phyloP scores from a whole-genome alignment of 2,329 filamentous ascomycete genomes.

The Venturia aucupariae region DNA sequence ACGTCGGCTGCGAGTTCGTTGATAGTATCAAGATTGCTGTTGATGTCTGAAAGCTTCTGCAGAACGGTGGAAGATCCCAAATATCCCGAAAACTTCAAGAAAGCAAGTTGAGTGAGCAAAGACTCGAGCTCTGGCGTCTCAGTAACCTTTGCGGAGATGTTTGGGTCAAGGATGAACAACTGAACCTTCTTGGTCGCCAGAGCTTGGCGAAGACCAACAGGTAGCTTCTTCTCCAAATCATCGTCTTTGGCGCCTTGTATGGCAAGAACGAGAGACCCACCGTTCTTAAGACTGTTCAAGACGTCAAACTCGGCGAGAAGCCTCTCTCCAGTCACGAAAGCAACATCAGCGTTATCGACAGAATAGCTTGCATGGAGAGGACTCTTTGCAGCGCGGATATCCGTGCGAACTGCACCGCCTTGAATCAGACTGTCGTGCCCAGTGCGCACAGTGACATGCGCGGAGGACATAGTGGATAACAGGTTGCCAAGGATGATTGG shows the following conservation, averaged over 20 bases:
- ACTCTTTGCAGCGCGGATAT: constrained; percentile 75
- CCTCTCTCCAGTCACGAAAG: constrained; percentile 69
- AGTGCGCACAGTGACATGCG: constrained; percentile 44
- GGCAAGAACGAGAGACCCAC: constrained; percentile 65
- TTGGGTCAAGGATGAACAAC: constrained; percentile 67
- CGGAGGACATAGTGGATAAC: constrained; percentile 48
- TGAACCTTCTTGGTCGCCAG: constrained; percentile 61
- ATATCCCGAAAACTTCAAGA: constrained; percentile 67
- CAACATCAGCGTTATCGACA: constrained; percentile 67
- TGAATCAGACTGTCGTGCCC: constrained; percentile 54
- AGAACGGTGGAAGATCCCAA: constrained; percentile 53
- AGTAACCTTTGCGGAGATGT: constrained; percentile 57
- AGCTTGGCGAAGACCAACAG: constrained; percentile 58
- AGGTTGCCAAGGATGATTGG: constrained; percentile 47
- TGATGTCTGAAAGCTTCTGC: constrained; percentile 55
- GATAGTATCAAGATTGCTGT: constrained; percentile 51
- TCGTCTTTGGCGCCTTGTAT: constrained; percentile 76
- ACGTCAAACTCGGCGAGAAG: constrained; percentile 72
- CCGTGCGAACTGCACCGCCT: constrained; percentile 73
- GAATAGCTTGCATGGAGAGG: constrained; percentile 78
- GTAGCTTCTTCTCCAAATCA: constrained; percentile 79
- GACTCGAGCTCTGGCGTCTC: constrained; percentile 53
- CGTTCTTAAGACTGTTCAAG: constrained; percentile 57
- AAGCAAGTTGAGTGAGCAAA: constrained; percentile 68
- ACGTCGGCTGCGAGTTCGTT: constrained; percentile 45